Percentiles rank a stretch among this genome's conserved stretches.
Conservation (phyloP, 441 rosid species). For the Isatis lusitanica region DNA sequence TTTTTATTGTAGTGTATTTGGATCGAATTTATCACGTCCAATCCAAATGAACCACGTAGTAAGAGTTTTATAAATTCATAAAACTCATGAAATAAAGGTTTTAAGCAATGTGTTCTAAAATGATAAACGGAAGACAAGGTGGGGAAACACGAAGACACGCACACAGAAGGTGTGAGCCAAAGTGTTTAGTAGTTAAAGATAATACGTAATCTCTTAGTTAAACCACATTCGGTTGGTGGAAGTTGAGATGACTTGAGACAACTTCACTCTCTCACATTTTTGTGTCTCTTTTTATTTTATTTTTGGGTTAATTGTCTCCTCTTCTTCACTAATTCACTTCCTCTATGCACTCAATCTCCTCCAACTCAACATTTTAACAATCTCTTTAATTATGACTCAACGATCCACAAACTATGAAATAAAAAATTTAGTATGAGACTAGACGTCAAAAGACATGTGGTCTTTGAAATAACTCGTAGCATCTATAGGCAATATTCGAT, state of each 20-base stretch:
- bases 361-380: slow-evolving; percentile 15
- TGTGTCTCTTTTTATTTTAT: neutral
- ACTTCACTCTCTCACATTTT: slow-evolving; percentile 24
- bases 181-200: slow-evolving; percentile 16
- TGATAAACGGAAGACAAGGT: slow-evolving; percentile 17
- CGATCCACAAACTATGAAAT: neutral
- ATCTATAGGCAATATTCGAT: neutral
- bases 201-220: slow-evolving; percentile 31
- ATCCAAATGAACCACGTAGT: too few relatives aligned
- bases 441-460: neutral
- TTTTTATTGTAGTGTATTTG: too few relatives aligned
- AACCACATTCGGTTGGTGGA: slow-evolving; percentile 28
- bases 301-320: neutral
- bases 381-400: neutral
- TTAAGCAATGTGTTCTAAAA: neutral
- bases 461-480: neutral
- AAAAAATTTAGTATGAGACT: neutral
- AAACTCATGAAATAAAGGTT: too few relatives aligned
- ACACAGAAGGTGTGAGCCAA: slow-evolving; percentile 32
- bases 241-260: slow-evolving; percentile 31
- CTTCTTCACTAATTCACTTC: neutral
- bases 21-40: too few relatives aligned
- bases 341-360: slow-evolving; percentile 1
- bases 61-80: too few relatives aligned
- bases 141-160: slow-evolving; percentile 5